Conservation (phyloP, 208 protist species). For the Acanthamoeba healyi region DNA sequence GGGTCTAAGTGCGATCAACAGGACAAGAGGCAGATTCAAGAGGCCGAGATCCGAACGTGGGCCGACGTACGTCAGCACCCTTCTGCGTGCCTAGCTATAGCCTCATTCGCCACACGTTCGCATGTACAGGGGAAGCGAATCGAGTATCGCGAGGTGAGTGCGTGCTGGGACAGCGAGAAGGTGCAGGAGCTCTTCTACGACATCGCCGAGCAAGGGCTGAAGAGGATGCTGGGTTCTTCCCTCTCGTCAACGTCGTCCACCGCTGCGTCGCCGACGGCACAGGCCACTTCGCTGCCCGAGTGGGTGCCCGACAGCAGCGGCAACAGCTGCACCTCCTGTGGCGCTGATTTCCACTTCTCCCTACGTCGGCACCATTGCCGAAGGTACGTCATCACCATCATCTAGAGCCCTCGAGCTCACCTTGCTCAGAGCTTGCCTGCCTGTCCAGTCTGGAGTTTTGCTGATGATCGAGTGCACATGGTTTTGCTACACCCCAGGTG, state of each 20-base stretch:
- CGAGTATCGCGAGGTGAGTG: conserved; percentile 25
- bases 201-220: conserved; percentile 11
- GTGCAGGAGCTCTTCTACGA: conserved; percentile 6
- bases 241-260: background rate
- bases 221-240: background rate
- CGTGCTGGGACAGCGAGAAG: conserved; percentile 12
- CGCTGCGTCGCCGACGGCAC: background rate
- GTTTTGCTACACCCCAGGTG: background rate
- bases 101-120: no score
- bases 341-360: conserved; percentile 16
- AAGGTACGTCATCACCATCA: no score
- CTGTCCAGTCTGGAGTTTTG: no score
- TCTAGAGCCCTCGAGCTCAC: no score
- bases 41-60: conserved; percentile 1
- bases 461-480: no score
- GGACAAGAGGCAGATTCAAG: background rate
- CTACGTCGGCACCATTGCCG: conserved; percentile 47
- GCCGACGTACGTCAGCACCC: background rate
- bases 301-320: conserved; percentile 60
- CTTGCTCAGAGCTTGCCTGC: no score
- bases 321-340: conserved; percentile 52
- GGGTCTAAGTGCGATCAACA: conserved; percentile 22
- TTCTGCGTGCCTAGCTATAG: background rate
- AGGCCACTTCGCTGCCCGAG: conserved; percentile 43
- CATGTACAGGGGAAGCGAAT: conserved; percentile 31